Evolutionary conservation across 495 filamentous ascomycete species (phyloP).

Genomic region (Talaromyces stipitatus): DNA sequence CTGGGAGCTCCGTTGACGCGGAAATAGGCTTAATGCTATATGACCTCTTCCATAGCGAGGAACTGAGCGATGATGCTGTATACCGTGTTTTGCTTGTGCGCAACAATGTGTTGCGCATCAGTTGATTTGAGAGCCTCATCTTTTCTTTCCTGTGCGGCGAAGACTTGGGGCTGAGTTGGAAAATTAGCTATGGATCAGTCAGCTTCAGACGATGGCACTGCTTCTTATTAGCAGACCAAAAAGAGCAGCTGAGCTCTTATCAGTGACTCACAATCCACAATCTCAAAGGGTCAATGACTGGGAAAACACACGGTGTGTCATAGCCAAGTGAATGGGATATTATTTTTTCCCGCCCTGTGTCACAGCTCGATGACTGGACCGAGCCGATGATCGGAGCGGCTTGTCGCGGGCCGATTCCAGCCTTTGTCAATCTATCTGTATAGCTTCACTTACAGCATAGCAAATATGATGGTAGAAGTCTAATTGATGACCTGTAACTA

Average conservation of each 20-base stretch:
- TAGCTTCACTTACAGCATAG: neutral
- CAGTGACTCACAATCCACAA: neutral
- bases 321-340: neutral
- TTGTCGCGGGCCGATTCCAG: neutral
- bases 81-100: conserved; percentile 7
- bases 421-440: neutral
- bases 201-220: neutral
- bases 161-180: neutral
- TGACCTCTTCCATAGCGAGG: conserved; percentile 30
- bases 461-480: neutral
- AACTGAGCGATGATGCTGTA: conserved; percentile 17
- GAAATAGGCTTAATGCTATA: conserved; percentile 58
- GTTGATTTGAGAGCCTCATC: conserved; percentile 37
- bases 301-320: neutral
- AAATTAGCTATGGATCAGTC: neutral
- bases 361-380: neutral
- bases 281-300: neutral
- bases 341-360: neutral
- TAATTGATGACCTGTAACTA: neutral
- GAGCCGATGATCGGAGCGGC: conserved; percentile 1
- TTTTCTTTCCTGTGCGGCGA: conserved; percentile 1
- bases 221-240: neutral
- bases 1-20: conserved; percentile 44
- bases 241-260: no score
- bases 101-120: conserved; percentile 29